A percentile compares a stretch with the other conserved stretches of the same genome.
These are phyloP conservation scores for Boletus speciosus DNA, from an alignment of 768 basidiomycete genomes.

Conservation along the genomic window DNA sequence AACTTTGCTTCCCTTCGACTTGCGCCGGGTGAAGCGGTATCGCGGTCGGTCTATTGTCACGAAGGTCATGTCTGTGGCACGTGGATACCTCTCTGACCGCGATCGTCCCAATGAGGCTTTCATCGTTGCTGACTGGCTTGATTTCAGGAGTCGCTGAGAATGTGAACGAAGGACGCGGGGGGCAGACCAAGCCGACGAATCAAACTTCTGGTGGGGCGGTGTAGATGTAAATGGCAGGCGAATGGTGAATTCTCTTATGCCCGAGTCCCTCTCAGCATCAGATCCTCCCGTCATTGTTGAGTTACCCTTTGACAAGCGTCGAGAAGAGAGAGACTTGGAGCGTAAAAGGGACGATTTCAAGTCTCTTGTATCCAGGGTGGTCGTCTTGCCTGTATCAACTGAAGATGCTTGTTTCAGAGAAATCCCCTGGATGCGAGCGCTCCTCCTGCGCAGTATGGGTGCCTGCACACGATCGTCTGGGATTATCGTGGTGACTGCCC, in stretches of 20 bases:
- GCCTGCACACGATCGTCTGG: background rate
- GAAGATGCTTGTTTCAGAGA: slow-evolving; percentile 13
- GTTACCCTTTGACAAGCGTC: background rate
- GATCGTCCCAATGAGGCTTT: slow-evolving; percentile 18
- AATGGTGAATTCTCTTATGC: slow-evolving; percentile 13
- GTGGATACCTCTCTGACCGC: slow-evolving; percentile 24
- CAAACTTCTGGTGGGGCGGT: slow-evolving; percentile 8
- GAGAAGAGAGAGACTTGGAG: slow-evolving; percentile 8
- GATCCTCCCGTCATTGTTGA: background rate
- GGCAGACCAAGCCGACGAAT: slow-evolving; percentile 6
- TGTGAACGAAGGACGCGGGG: slow-evolving; percentile 26
- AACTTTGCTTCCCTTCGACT: slow-evolving; percentile 3
- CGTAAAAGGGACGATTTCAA: slow-evolving; percentile 12
- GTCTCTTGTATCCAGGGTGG: background rate
- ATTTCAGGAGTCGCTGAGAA: slow-evolving; percentile 17
- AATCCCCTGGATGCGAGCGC: slow-evolving; percentile 22
- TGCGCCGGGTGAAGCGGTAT: slow-evolving; percentile 17
- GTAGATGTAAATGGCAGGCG: slow-evolving; percentile 24
- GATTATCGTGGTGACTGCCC: background rate
- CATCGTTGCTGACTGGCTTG: background rate
- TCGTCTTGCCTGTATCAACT: background rate
- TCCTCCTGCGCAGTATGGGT: slow-evolving; percentile 17
- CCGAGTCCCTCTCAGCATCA: background rate
- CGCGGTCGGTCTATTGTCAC: slow-evolving; percentile 22
- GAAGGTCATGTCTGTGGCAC: slow-evolving; percentile 17